A percentile compares a stretch with the other conserved stretches of the same genome.
Evolutionary conservation across 2,329 filamentous ascomycete genomes (phyloP).

Genomic region (Ophiostoma triangulosporum): DNA sequence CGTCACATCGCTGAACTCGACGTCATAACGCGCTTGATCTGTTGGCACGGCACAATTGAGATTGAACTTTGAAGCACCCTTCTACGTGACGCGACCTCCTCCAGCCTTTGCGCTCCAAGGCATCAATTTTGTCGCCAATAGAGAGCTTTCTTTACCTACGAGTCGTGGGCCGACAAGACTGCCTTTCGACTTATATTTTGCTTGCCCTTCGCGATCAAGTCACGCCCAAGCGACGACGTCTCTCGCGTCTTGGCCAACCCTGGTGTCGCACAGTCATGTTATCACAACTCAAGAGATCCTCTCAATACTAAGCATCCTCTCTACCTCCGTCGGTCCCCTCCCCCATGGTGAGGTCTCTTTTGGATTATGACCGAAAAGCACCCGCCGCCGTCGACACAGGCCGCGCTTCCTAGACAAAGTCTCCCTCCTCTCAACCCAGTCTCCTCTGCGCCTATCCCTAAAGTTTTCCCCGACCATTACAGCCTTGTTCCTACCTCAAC

Average conservation of each 20-base stretch:
- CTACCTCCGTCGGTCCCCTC: slow-evolving; percentile 17
- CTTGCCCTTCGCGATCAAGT: not conserved
- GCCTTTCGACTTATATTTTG: not conserved
- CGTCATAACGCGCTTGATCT: not conserved
- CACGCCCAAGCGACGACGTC: not conserved
- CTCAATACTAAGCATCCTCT: not conserved
- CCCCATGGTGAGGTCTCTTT: slow-evolving; percentile 29
- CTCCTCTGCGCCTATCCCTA: not conserved
- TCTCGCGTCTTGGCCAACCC: slow-evolving; percentile 2
- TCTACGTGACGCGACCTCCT: not conserved
- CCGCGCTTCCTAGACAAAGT: slow-evolving; percentile 41
- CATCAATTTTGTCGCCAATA: not conserved
- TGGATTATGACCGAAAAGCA: slow-evolving; percentile 52
- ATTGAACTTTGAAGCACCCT: not conserved
- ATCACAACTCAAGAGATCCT: slow-evolving; percentile 21
- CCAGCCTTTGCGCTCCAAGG: not conserved
- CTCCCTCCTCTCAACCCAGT: slow-evolving; percentile 25
- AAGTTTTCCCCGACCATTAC: not conserved
- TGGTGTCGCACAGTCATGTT: slow-evolving; percentile 37
- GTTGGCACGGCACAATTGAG: not conserved
- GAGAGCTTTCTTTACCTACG: no score
- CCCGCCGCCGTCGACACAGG: slow-evolving; percentile 38
- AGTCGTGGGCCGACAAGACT: no score
- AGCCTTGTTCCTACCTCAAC: slow-evolving; percentile 11
- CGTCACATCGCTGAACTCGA: not conserved